phyloP scores from a whole-genome alignment of 768 basidiomycete genomes.

The Hortiboletus flavorubellus region DNA sequence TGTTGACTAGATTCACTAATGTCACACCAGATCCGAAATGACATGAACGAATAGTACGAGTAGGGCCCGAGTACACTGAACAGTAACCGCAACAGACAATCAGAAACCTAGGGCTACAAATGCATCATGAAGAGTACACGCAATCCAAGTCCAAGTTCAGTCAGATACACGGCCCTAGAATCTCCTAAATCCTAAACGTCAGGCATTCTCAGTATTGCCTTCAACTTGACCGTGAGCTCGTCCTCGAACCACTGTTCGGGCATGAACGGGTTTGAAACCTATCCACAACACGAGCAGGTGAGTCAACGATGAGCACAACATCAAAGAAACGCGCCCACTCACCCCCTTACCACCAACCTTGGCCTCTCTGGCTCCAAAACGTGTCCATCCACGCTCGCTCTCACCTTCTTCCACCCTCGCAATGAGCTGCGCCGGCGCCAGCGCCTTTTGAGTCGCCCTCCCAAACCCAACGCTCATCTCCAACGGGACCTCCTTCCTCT shows the following conservation, averaged over 20 bases:
- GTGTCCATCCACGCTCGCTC: not conserved
- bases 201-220: not conserved
- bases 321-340: not conserved
- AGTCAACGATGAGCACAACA: not conserved
- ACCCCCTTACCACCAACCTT: not conserved
- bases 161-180: not conserved
- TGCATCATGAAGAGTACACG: not conserved
- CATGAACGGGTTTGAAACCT: constrained; percentile 7
- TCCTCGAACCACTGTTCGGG: constrained; percentile 9
- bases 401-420: not conserved
- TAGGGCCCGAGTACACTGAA: not conserved
- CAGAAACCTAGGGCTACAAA: constrained; percentile 3
- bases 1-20: too few species aligned
- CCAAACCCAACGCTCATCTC: constrained; percentile 9
- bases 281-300: not conserved
- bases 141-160: not conserved
- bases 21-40: not conserved
- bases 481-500: not conserved
- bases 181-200: not conserved
- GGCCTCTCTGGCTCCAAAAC: not conserved
- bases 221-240: constrained; percentile 6
- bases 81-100: not conserved
- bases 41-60: not conserved
- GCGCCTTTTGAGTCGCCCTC: constrained; percentile 6
- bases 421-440: not conserved